Evolutionary conservation across 202 grass and related monocot genomes (phyloP).

Genomic region (Alloteropsis angusta): DNA sequence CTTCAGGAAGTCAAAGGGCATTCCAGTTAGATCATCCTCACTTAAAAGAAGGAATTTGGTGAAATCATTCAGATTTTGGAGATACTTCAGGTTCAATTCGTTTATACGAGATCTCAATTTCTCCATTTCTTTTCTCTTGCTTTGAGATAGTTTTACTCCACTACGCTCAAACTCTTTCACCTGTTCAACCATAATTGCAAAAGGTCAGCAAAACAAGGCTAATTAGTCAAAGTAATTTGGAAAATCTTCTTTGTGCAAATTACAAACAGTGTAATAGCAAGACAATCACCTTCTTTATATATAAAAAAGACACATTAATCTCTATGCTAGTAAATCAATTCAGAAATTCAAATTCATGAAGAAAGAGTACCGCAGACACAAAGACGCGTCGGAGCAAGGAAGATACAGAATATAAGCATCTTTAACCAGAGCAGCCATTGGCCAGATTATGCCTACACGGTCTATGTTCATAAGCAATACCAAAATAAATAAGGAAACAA

Average conservation of each 20-base stretch:
- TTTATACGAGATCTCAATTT: slow-evolving; percentile 63
- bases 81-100: slow-evolving; percentile 71
- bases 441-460: neutral
- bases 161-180: slow-evolving; percentile 86
- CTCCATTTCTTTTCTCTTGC: slow-evolving; percentile 79
- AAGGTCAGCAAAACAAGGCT: slow-evolving; percentile 17
- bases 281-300: neutral
- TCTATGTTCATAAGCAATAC: neutral
- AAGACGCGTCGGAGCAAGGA: neutral
- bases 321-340: slow-evolving; percentile 2
- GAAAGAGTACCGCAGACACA: neutral
- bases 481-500: neutral
- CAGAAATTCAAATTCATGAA: slow-evolving; percentile 11
- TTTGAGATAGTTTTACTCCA: slow-evolving; percentile 60
- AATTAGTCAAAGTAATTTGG: neutral
- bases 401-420: neutral
- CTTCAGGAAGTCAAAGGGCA: slow-evolving; percentile 83
- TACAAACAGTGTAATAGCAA: neutral
- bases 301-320: neutral
- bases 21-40: slow-evolving; percentile 70
- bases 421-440: slow-evolving; percentile 4
- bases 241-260: neutral
- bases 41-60: slow-evolving; percentile 62
- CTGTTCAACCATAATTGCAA: slow-evolving; percentile 62
- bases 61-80: slow-evolving; percentile 57